These are phyloP conservation scores for Eragrostis nindensis DNA, from an alignment of 176 grass and related monocot genomes.

Conservation along the genomic window DNA sequence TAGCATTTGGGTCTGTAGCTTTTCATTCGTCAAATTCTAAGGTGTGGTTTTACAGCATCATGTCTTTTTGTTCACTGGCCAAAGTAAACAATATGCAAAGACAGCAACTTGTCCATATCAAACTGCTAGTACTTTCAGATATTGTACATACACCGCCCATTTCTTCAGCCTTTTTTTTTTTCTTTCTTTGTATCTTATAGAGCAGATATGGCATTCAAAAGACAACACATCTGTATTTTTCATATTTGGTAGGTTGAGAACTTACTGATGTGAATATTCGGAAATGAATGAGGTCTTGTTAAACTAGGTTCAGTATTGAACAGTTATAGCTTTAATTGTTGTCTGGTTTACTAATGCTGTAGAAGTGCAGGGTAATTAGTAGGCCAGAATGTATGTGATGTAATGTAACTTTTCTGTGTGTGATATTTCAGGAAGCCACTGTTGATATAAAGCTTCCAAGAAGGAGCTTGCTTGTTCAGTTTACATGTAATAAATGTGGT, in stretches of 20 bases:
- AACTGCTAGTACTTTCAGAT: conserved; percentile 4
- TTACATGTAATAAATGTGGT: conserved; percentile 90
- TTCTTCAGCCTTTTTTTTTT: not conserved
- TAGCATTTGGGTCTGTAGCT: not conserved
- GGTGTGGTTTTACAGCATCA: conserved; percentile 15
- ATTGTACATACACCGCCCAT: not conserved
- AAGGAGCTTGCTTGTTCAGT: conserved; percentile 91
- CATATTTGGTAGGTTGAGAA: not conserved
- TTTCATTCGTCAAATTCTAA: not conserved
- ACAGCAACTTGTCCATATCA: conserved; percentile 10
- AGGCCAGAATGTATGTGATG: not conserved
- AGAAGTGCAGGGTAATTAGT: not conserved
- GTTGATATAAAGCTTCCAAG: conserved; percentile 84
- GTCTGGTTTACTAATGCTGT: not conserved
- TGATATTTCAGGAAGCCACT: conserved; percentile 48
- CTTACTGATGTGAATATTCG: conserved; percentile 10
- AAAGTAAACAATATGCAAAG: conserved; percentile 19
- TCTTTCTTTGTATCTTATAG: conserved; percentile 19
- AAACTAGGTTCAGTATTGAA: not conserved
- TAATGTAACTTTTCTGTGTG: conserved; percentile 24
- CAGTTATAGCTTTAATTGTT: too few relatives aligned
- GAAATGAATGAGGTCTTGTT: not conserved
- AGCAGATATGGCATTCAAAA: conserved; percentile 4
- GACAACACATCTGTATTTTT: not conserved
- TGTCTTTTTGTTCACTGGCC: conserved; percentile 2